These are phyloP conservation scores for Gaeumannomyces tritici DNA, from an alignment of 2,329 filamentous ascomycete genomes.

Conservation along the genomic window DNA sequence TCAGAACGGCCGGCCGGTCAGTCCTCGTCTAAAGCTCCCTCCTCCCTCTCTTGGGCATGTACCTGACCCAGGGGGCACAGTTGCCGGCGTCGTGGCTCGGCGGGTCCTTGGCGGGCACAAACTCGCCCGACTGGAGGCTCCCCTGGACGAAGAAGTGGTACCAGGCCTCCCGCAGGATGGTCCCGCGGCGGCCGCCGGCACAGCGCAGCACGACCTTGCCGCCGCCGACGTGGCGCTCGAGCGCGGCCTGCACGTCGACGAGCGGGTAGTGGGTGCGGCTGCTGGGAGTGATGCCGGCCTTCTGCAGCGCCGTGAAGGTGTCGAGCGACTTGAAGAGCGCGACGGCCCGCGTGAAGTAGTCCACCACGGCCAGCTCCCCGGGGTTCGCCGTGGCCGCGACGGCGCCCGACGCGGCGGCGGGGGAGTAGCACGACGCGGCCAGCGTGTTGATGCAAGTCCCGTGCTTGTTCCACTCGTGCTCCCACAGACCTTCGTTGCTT, in stretches of 20 bases:
- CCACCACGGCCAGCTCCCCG: slow-evolving; percentile 31
- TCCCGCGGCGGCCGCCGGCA: slow-evolving; percentile 13
- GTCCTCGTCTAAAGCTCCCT: neutral
- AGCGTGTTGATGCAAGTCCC: slow-evolving; percentile 65
- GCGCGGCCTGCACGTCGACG: slow-evolving; percentile 27
- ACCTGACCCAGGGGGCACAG: slow-evolving; percentile 27
- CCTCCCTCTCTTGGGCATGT: slow-evolving; percentile 25
- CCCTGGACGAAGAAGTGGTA: slow-evolving; percentile 44
- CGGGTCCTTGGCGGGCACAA: slow-evolving; percentile 29
- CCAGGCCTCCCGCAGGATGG: slow-evolving; percentile 40
- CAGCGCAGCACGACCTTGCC: slow-evolving; percentile 35
- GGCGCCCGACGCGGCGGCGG: neutral
- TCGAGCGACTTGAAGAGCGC: slow-evolving; percentile 30
- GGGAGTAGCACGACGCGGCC: slow-evolving; percentile 49
- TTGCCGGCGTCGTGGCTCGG: slow-evolving; percentile 27
- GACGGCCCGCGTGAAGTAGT: slow-evolving; percentile 32
- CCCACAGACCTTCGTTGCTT: slow-evolving; percentile 44
- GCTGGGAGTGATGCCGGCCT: slow-evolving; percentile 26
- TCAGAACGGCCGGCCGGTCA: no score
- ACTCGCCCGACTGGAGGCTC: slow-evolving; percentile 37
- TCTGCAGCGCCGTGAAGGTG: slow-evolving; percentile 28
- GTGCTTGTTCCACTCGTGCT: slow-evolving; percentile 64
- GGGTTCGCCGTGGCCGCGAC: slow-evolving; percentile 23
- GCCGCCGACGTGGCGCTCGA: slow-evolving; percentile 32
- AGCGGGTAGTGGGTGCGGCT: slow-evolving; percentile 29